Base-by-base conservation (phyloP, 345 rosid genomes). In the Hirschfeldia incana region DNA sequence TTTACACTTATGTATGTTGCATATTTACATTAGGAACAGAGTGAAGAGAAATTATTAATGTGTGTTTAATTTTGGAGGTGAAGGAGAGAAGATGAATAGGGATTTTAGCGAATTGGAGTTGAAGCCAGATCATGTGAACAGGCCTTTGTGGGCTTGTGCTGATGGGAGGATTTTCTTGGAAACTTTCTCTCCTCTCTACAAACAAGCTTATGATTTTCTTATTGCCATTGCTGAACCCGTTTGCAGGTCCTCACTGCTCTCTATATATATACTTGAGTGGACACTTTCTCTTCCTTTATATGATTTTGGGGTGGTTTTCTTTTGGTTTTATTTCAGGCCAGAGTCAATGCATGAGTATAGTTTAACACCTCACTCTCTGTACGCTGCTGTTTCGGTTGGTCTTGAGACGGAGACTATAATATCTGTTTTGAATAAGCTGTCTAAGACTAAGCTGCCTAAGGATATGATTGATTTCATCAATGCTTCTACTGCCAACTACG, bases 201-300 rank as follows among this genome's bases (percentile, higher is more conserved):
- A 91, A 71, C 99, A 95, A 85, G 98, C 99, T 6, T 95, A 89
- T 57, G 99, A 95, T 83, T 93, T 95, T 51, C 98, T 95, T 34
- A 92, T 95, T 39, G 97, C 99, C 42, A 93, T 95, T 17, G 98
- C 99, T 4, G 99, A 95, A 80, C 99, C 99, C 0, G 98, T 93
- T 85, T 95, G 99, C 96, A 95, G 98, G 98, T 94, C 64, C 49
- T 39, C 5, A 8, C 5, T 89, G 69, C 53, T 63, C 6, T 17
- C 2, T 39, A 1, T 28, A 34, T 34, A 6, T 34, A 34, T 6
- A 34, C 4, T 26, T 57, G 37, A 8, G 4, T 51, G 17, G 5
- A 51, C 0, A 53, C 61, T 17, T 17, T 57, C 4, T 17, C 9
- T 70, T 55, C 9, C 16, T 27, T 44, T 33, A 32, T 55, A 0